Conservation (phyloP, 805 yeast species). For the Candida chauliodis region DNA sequence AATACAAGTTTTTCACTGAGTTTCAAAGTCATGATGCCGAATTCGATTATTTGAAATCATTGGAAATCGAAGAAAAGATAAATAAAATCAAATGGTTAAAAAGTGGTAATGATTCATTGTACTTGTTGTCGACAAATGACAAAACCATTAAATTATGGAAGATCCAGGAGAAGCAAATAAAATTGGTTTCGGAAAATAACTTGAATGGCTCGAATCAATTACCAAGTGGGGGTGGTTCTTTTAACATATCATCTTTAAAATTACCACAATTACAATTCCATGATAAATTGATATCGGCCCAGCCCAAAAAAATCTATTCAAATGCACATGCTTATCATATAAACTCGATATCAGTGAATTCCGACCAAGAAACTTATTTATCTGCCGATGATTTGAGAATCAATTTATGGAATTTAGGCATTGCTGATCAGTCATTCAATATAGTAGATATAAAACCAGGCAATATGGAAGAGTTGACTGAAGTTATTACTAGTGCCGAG, state of each 20-base stretch:
- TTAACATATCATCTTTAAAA: constrained; percentile 45
- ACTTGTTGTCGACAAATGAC: constrained; percentile 87
- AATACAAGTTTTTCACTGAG: constrained; percentile 92
- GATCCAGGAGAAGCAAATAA: constrained; percentile 84
- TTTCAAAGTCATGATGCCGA: constrained; percentile 99
- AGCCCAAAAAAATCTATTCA: constrained; percentile 85
- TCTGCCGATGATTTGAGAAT: constrained; percentile 92
- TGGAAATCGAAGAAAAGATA: constrained; percentile 97
- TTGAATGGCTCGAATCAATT: constrained; percentile 36
- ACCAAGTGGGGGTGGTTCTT: constrained; percentile 11
- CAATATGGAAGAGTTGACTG: constrained; percentile 98
- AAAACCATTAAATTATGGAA: constrained; percentile 99
- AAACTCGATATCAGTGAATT: constrained; percentile 89
- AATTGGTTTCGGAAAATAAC: constrained; percentile 90
- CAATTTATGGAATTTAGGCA: constrained; percentile 91
- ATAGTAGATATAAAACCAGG: constrained; percentile 97
- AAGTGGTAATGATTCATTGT: constrained; percentile 85
- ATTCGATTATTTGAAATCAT: constrained; percentile 90
- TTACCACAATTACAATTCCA: constrained; percentile 90
- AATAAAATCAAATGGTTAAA: constrained; percentile 96
- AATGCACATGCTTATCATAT: constrained; percentile 99
- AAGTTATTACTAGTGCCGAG: constrained; percentile 94
- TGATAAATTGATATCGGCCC: constrained; percentile 92
- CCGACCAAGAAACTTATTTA: constrained; percentile 93
- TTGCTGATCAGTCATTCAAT: constrained; percentile 92